Conservation (phyloP, 129 eudicot genomes). For the Escallonia herrerae region DNA sequence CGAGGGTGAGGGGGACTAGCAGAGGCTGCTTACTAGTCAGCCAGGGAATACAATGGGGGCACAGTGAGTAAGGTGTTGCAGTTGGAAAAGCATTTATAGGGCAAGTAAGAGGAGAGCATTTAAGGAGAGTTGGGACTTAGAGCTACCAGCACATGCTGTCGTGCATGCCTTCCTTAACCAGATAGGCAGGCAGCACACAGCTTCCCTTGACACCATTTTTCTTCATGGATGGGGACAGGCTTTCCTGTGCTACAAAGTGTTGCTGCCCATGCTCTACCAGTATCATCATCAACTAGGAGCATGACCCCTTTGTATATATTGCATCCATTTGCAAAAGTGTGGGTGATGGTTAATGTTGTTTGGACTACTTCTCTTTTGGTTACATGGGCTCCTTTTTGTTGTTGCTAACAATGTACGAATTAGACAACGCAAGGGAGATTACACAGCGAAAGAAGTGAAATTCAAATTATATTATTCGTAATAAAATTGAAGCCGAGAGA, state of each 20-base stretch:
- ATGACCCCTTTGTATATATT: too few relatives aligned
- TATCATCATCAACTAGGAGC: too few relatives aligned
- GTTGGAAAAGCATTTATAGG: conserved; percentile 13
- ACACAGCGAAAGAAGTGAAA: too few relatives aligned
- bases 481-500: too few relatives aligned
- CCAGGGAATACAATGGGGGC: not conserved
- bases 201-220: not conserved
- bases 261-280: not conserved
- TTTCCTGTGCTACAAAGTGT: not conserved
- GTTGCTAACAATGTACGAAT: too few relatives aligned
- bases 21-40: not conserved
- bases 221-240: not conserved
- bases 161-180: not conserved
- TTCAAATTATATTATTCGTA: too few relatives aligned
- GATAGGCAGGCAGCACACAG: conserved; percentile 1
- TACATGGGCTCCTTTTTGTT: too few relatives aligned
- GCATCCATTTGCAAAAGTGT: too few relatives aligned
- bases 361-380: too few relatives aligned
- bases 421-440: too few relatives aligned
- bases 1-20: too few relatives aligned
- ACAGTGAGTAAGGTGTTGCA: not conserved
- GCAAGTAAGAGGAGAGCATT: not conserved
- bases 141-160: conserved; percentile 1
- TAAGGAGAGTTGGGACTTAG: conserved; percentile 2
- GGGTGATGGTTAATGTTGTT: too few relatives aligned